Base-by-base conservation (phyloP, 78 protist species). In the Dictyostelium firmibasis region DNA sequence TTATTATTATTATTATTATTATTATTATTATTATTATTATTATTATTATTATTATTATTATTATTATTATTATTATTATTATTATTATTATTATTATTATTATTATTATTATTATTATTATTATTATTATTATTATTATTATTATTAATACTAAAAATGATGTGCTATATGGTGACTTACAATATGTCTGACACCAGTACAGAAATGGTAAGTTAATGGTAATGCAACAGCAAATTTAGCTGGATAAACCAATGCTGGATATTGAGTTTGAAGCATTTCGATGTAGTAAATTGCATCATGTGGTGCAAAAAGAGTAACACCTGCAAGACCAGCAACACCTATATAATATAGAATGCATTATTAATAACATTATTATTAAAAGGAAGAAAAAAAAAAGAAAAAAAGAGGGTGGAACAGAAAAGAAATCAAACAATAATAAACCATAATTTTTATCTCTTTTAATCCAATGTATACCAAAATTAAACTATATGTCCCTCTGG, bases 161-260 rank as follows among this genome's bases (percentile, higher is more conserved):
- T n/a, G n/a, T 41, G 35, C 3, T 4, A 2, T 13, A 36, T 23
- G 2, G n/a, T 23, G 18, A 76, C 93, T 29, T 78, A 87, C 85
- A 13, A 87, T n/a, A 44, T 89, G 94, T 81, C 94, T 78, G 69
- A 81, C 44, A 81, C 94, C 94, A 89, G 87, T 50, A 23, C 53
- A 47, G 43, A 69, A 9, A 44, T 89, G 94, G 53, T 79, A 89
- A 25, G 31, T 31, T n/a, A 89, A 27, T 89, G 94, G 94, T 44
- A 81, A 81, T 29, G 94, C 64, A 69, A 89, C 70, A 81, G 64
- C 70, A 60, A 81, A 79, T 44, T 69, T 89, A 29, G 82, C 35
- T 81, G 94, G 94, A 3, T 16, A n/a, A 41, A 89, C 74, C 4
- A 89, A 23, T 5, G 23, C 3, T 89, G 94, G 94, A 35, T 81